Percentiles rank a stretch among this genome's conserved stretches.
Conservation (phyloP, 805 yeast genomes). For the Peterozyma xylosa region DNA sequence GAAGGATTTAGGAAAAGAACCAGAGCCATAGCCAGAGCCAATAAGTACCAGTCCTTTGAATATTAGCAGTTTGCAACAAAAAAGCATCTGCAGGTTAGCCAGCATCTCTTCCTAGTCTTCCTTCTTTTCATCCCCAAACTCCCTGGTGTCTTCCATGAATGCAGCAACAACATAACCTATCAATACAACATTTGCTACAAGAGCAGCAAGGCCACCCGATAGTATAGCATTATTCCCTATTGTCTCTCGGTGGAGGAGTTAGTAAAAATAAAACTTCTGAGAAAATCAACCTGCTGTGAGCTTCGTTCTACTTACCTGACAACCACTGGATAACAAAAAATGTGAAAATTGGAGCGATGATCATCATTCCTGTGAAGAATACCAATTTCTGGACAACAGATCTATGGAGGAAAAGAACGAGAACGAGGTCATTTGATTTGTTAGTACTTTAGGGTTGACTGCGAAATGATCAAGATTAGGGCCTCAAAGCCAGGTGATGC, state of each 20-base stretch:
- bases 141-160: slow-evolving; percentile 52
- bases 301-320: slow-evolving; percentile 14
- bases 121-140: slow-evolving; percentile 25
- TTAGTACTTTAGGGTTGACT: background rate
- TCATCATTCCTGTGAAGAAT: slow-evolving; percentile 73
- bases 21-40: too few species aligned
- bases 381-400: slow-evolving; percentile 61
- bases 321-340: slow-evolving; percentile 51
- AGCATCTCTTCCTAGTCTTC: slow-evolving; percentile 22
- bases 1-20: too few species aligned
- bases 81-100: too few species aligned
- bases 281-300: background rate
- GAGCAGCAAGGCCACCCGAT: slow-evolving; percentile 78
- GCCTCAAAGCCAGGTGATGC: background rate
- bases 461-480: background rate
- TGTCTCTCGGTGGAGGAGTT: background rate
- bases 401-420: slow-evolving; percentile 21
- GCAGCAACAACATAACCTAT: slow-evolving; percentile 71
- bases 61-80: too few species aligned
- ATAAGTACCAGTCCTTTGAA: too few species aligned
- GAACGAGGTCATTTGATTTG: background rate
- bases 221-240: slow-evolving; percentile 44
- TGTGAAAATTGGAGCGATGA: slow-evolving; percentile 53
- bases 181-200: slow-evolving; percentile 65
- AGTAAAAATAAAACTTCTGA: background rate